Conservation (phyloP, 2,329 filamentous ascomycete genomes). For the Tolypocladium nubicola region DNA sequence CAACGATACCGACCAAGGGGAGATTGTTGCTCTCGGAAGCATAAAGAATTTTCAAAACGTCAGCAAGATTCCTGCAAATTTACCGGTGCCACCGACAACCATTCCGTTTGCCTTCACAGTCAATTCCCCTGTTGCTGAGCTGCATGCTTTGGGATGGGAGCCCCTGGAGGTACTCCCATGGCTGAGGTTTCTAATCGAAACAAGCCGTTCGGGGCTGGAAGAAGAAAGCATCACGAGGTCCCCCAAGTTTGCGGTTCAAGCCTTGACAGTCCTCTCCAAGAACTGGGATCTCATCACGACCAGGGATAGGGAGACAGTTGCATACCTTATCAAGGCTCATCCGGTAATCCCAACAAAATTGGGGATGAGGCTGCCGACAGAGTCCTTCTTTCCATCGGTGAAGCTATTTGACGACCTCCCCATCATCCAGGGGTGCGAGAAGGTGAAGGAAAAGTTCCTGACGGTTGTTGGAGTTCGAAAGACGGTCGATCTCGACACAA, state of each 20-base stretch:
- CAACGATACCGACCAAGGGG: conserved; percentile 50
- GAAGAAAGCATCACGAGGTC: conserved; percentile 63
- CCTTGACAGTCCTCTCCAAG: conserved; percentile 75
- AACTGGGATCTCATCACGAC: conserved; percentile 74
- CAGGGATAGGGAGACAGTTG: conserved; percentile 54
- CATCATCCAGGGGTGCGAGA: conserved; percentile 62
- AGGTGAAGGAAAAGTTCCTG: conserved; percentile 86
- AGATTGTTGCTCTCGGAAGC: conserved; percentile 65
- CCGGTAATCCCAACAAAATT: conserved; percentile 81
- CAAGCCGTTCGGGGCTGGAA: conserved; percentile 45
- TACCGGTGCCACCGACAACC: conserved; percentile 72
- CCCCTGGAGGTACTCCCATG: conserved; percentile 78
- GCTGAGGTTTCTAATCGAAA: conserved; percentile 70
- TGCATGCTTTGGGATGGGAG: conserved; percentile 78
- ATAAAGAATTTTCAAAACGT: conserved; percentile 67
- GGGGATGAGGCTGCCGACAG: conserved; percentile 75
- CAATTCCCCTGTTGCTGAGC: conserved; percentile 50
- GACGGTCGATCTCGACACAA: conserved; percentile 87
- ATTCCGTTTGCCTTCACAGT: conserved; percentile 80
- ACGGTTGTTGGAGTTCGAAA: conserved; percentile 79
- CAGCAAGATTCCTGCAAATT: conserved; percentile 67
- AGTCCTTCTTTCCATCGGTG: conserved; percentile 89
- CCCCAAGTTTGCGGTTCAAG: conserved; percentile 62
- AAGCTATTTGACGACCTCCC: conserved; percentile 92
- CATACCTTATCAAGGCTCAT: conserved; percentile 52